Conservation (phyloP, 768 basidiomycete genomes). For the Lactarius tabidus region DNA sequence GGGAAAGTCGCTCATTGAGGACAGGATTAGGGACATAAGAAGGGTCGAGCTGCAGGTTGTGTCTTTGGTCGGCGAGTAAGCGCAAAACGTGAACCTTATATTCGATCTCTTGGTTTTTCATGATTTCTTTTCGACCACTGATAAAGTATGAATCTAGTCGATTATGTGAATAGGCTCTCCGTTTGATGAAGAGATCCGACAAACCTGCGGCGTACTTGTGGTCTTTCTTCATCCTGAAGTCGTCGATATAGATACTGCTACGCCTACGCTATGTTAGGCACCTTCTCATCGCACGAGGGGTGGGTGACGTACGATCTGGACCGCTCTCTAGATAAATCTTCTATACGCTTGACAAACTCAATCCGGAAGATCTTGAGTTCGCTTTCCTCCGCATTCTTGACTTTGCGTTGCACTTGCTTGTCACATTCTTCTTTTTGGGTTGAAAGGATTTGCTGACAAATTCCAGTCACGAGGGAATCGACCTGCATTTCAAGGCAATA, state of each 20-base stretch:
- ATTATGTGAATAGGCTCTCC: not conserved
- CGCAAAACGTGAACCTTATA: not conserved
- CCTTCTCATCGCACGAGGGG: not conserved
- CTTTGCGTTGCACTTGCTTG: not conserved
- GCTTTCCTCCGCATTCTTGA: not conserved
- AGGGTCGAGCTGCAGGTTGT: slow-evolving; percentile 8
- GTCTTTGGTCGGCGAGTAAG: not conserved
- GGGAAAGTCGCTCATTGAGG: not conserved
- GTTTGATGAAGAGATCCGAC: not conserved
- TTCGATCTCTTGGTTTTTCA: not conserved
- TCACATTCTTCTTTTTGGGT: slow-evolving; percentile 5
- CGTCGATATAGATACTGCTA: not conserved
- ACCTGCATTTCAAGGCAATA: not conserved
- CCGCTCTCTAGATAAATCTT: not conserved
- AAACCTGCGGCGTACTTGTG: not conserved
- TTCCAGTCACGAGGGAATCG: not conserved
- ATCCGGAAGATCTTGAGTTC: not conserved
- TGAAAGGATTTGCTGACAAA: not conserved
- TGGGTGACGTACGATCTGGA: not conserved
- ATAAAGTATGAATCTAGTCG: not conserved
- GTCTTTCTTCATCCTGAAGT: not conserved
- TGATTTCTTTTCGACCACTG: not conserved
- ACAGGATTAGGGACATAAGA: not conserved
- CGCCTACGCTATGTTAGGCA: not conserved
- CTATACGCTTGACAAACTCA: not conserved